Conservation (phyloP, 495 filamentous ascomycete genomes). For the Tuber borchii region DNA sequence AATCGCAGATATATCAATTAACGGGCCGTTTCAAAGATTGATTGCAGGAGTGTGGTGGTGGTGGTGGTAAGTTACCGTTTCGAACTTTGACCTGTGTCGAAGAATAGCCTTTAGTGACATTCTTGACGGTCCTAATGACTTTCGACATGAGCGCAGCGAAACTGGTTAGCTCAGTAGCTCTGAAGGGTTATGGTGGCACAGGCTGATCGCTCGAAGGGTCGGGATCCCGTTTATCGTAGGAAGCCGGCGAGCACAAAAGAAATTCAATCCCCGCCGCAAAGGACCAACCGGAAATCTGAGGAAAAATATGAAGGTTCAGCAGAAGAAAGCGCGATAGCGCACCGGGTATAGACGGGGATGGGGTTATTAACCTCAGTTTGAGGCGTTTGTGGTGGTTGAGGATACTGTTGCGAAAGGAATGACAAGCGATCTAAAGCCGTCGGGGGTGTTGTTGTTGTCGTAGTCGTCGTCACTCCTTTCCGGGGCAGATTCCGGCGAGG, state of each 20-base stretch:
- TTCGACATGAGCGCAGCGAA: constrained; percentile 65
- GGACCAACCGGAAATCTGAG: background rate
- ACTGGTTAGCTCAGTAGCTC: constrained; percentile 35
- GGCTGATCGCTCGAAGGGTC: background rate
- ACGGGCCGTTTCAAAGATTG: constrained; percentile 5
- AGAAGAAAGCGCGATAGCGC: background rate
- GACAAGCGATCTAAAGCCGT: constrained; percentile 14
- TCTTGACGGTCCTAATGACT: constrained; percentile 96
- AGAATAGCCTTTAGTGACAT: constrained; percentile 99
- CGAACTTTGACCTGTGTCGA: constrained; percentile 96
- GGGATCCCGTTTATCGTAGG: constrained; percentile 1
- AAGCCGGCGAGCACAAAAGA: background rate
- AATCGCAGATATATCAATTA: constrained; percentile 32
- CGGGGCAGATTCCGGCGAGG: constrained; percentile 5
- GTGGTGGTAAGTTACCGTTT: constrained; percentile 66
- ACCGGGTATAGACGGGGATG: background rate
- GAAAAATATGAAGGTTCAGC: background rate
- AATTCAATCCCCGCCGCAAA: background rate
- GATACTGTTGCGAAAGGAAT: constrained; percentile 11
- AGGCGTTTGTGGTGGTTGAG: background rate
- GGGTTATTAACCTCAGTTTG: background rate
- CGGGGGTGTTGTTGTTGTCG: constrained; percentile 32
- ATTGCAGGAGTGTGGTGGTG: background rate
- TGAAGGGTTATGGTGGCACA: background rate
- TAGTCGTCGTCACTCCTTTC: constrained; percentile 33